Evolutionary conservation across 2,329 filamentous ascomycete genomes (phyloP), one percentile per base, ranked within the genome.

Genomic region (Exserohilum turcica): DNA sequence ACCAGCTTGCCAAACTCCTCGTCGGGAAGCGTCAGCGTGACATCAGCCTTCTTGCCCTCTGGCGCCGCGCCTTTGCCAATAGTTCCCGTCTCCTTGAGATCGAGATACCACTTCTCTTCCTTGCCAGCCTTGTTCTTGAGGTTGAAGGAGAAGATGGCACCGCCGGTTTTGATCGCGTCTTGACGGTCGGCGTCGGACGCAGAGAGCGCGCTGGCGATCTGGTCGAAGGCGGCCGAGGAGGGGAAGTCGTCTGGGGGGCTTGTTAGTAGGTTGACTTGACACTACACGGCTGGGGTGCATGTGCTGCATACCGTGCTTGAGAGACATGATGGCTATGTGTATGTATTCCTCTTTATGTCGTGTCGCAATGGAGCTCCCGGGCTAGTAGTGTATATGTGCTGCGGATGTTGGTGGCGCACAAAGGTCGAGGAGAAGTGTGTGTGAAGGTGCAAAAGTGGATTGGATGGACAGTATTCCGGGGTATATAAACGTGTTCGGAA

Each of bases 31-130:
- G 83, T 76, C 39, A 97, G 84, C n/a, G 91, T 95, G 55, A 97
- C 93, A 73, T 87, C 91, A 35, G 93, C 87, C 81, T 97, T 96
- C 64, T 84, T 84, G 65, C 88, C 89, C 48, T 76, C 75, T 10
- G 86, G 85, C 28, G 83, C 83, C 21, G 84, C 74, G 50, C 94
- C 94, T 72, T 89, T 88, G 67, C 84, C 89, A 36, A 96, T 92
- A 50, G 83, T 84, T 60, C 94, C 94, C 58, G 87, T 89, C 70
- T 95, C 84, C 83, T 97, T 97, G 58, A 99, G 86, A 76, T 99
- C 94, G 66, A 99, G 90, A 80, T 95, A 86, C 94, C 94, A 99
- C 78, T 86, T 89, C 70, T 91, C 86, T 54, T 86, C 87, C 76
- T 92, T 85, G 67, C 91, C 91, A 19, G 82, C 82, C 53, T 80